Conservation (phyloP, 179 eudicot species). For the Silene noctiflora region DNA sequence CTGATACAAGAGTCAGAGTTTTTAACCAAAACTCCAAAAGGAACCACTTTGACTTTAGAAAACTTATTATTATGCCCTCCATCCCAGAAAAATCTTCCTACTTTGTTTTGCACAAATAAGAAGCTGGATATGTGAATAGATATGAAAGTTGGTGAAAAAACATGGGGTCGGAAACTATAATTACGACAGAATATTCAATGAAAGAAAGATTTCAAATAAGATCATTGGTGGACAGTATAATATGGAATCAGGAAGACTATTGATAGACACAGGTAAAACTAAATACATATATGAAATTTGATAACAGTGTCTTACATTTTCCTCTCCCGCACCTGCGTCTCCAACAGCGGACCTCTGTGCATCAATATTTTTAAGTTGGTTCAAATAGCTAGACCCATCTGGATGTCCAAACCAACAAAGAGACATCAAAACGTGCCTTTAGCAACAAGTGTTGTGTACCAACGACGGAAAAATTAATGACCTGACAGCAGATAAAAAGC, state of each 20-base stretch:
- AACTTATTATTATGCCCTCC: not conserved
- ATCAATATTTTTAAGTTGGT: slow-evolving; percentile 33
- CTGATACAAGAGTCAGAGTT: not conserved
- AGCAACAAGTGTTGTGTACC: not conserved
- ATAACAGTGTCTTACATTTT: slow-evolving; percentile 47
- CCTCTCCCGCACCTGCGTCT: slow-evolving; percentile 41
- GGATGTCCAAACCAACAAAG: slow-evolving; percentile 1
- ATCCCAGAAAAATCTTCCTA: too few species aligned
- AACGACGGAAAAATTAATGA: not conserved
- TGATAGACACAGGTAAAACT: not conserved
- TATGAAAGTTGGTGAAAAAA: not conserved
- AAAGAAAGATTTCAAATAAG: not conserved
- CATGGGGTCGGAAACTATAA: not conserved
- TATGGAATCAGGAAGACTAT: not conserved
- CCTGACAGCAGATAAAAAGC: not conserved
- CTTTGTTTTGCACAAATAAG: not conserved
- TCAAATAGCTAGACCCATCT: slow-evolving; percentile 43
- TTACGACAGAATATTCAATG: not conserved
- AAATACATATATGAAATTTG: not conserved
- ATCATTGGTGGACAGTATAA: not conserved
- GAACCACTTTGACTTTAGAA: not conserved
- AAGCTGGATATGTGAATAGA: not conserved
- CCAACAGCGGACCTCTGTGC: slow-evolving; percentile 25
- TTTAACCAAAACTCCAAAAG: not conserved
- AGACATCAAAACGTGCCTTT: slow-evolving; percentile 10